Evolutionary conservation across 306 rosid genomes (phyloP), one percentile per base, ranked within the genome.

Genomic region (Oxytropis ochrocephala): DNA sequence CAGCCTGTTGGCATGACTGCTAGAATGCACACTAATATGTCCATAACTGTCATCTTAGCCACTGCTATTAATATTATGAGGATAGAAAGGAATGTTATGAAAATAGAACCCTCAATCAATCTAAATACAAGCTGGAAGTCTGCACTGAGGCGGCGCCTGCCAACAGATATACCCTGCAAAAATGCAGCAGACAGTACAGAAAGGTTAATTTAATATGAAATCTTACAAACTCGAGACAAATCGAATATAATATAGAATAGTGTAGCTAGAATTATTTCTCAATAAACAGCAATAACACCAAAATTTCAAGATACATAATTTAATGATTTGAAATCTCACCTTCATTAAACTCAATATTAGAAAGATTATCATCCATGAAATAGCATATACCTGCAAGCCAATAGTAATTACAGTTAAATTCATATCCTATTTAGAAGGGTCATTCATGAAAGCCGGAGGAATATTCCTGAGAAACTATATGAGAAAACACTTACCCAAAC

Each of bases 1-100:
- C 98, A 94, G 72, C 97, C 98, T 7, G 98, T 85, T 17, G 98
- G 98, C 90, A 87, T 78, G 81, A 94, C 88, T 33, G 97, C 97
- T 39, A 94, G 90, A 75, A 90, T 70, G 87, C 91, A 82, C 53
- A 89, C 86, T 18, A 90, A 8, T 54, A 88, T 77, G 78, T 94
- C 98, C 78, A 59, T 82, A 9, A 84, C 12, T 21, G 94, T 86
- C 92, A 94, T 74, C 2, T 81, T 74, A 59, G 85, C 88, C 13
- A 88, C 59, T 54, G 83, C 94, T 66, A 94, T 72, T 59, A 94
- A 76, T 67, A 74, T 59, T 24, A 94, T 85, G 79, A 94, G 82
- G 72, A 75, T 65, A 35, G 89, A 54, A 13, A 90, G 63, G 53
- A 85, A 83, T 68, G 88, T 57, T 7, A 94, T 49, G 83, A 87